Percentiles rank a stretch among this genome's conserved stretches.
phyloP scores from a whole-genome alignment of 129 eudicot genomes.

The Rutidosis leptorrhynchoides region DNA sequence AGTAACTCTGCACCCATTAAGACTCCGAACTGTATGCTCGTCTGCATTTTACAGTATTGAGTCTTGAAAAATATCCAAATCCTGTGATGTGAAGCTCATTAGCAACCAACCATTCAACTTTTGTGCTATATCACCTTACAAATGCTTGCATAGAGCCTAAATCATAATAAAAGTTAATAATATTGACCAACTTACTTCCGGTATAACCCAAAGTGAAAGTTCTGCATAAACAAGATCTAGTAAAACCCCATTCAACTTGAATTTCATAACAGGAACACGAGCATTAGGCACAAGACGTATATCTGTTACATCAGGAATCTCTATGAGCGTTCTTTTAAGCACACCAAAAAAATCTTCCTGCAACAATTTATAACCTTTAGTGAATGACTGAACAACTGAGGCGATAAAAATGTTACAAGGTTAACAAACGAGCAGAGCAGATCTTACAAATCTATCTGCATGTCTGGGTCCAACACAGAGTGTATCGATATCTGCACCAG shows the following conservation, averaged over 20 bases:
- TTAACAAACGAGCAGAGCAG: background rate
- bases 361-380: background rate
- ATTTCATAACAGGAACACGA: conserved; percentile 86
- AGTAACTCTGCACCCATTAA: conserved; percentile 95
- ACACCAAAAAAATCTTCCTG: conserved; percentile 96
- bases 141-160: conserved; percentile 3
- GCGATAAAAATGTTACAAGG: background rate
- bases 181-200: conserved; percentile 55
- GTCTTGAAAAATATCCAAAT: conserved; percentile 91
- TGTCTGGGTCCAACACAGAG: conserved; percentile 93
- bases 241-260: conserved; percentile 85
- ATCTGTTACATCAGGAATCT: conserved; percentile 86
- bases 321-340: conserved; percentile 73
- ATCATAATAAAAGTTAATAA: conserved; percentile 2
- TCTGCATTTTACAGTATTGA: conserved; percentile 86
- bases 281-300: conserved; percentile 91
- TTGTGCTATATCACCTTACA: background rate
- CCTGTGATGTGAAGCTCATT: conserved; percentile 41
- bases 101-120: conserved; percentile 2
- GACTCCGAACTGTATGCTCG: conserved; percentile 92
- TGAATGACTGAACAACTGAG: conserved; percentile 3
- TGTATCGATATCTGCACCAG: conserved; percentile 98
- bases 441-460: conserved; percentile 68
- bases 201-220: conserved; percentile 86
- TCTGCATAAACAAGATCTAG: conserved; percentile 94